phyloP scores from a whole-genome alignment of 192 early-diverging fungal species.

The Radiomyces spectabilis region DNA sequence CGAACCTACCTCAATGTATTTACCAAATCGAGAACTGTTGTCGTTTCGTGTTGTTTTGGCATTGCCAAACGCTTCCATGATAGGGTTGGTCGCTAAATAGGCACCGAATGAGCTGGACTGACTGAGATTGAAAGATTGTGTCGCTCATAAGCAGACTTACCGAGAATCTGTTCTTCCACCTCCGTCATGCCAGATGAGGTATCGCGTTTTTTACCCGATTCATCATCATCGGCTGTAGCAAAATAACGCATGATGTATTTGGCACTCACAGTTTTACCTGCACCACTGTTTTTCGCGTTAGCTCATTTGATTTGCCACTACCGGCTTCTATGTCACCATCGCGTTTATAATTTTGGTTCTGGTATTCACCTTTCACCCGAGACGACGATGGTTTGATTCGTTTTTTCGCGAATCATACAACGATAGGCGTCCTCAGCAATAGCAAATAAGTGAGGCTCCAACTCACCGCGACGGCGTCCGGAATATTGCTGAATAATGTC shows the following conservation, averaged over 20 bases:
- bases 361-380: conserved; percentile 75
- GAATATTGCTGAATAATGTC: conserved; percentile 91
- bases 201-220: conserved; percentile 31
- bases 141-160: conserved; percentile 6
- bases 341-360: background rate
- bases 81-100: conserved; percentile 84
- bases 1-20: conserved; percentile 79
- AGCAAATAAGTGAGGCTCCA: conserved; percentile 98
- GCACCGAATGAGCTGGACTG: background rate
- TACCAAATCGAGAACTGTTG: conserved; percentile 97
- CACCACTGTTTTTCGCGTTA: conserved; percentile 69
- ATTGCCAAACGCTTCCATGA: conserved; percentile 99
- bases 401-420: conserved; percentile 85
- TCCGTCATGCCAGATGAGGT: conserved; percentile 50
- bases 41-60: conserved; percentile 99
- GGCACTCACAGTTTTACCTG: conserved; percentile 94
- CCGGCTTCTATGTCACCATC: no score
- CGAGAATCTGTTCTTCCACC: conserved; percentile 76
- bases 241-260: conserved; percentile 99
- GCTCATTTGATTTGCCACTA: no score
- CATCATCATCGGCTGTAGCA: conserved; percentile 69
- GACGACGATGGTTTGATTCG: conserved; percentile 97
- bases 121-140: background rate
- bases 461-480: conserved; percentile 85
- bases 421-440: conserved; percentile 98